Conservation (phyloP, 169 alveolate species). For the Plasmodium relictum region DNA sequence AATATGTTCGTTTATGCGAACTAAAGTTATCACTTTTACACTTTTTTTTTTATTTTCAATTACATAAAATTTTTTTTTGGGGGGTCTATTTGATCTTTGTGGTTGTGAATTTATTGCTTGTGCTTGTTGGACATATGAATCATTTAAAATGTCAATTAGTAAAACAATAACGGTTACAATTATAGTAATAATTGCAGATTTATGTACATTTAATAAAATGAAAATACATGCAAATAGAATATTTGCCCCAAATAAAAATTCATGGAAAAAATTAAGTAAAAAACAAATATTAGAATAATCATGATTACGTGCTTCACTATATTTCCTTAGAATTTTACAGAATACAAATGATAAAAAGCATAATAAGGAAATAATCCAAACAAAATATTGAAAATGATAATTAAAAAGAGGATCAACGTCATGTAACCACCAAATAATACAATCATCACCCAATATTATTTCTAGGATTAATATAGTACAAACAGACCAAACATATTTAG, state of each 20-base stretch:
- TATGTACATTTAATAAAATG: slow-evolving; percentile 48
- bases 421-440: slow-evolving; percentile 74
- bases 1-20: slow-evolving; percentile 61
- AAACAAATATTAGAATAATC: background rate
- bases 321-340: slow-evolving; percentile 13
- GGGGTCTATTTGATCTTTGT: slow-evolving; percentile 7
- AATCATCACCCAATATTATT: slow-evolving; percentile 44
- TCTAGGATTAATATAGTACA: slow-evolving; percentile 50
- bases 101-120: slow-evolving; percentile 1
- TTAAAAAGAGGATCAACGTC: slow-evolving; percentile 70
- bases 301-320: background rate
- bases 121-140: slow-evolving; percentile 65
- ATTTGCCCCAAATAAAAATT: slow-evolving; percentile 53
- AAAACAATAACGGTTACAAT: slow-evolving; percentile 35
- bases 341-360: slow-evolving; percentile 13
- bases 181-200: slow-evolving; percentile 48
- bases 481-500: slow-evolving; percentile 72
- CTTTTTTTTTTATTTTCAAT: slow-evolving; percentile 71
- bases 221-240: slow-evolving; percentile 36
- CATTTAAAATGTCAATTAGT: slow-evolving; percentile 62
- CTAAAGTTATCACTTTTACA: slow-evolving; percentile 18
- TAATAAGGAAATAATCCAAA: slow-evolving; percentile 43
- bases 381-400: slow-evolving; percentile 70
- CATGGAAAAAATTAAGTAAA: slow-evolving; percentile 9
- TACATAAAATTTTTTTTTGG: slow-evolving; percentile 34